A percentile compares a stretch with the other conserved stretches of the same genome.
Conservation (phyloP, 805 yeast species). For the Monosporozyma siamensis region DNA sequence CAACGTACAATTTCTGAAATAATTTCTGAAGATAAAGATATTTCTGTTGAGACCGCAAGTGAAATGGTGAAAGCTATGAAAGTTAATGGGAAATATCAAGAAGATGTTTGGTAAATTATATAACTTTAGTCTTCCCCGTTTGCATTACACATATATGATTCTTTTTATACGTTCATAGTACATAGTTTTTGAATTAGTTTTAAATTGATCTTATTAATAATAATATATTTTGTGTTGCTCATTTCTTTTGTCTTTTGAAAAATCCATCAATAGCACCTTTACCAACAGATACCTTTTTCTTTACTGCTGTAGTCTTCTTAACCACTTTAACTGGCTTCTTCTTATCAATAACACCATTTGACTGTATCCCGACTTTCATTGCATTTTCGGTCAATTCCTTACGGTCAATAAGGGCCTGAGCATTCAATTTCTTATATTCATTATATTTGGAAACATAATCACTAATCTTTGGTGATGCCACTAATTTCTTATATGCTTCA, state of each 20-base stretch:
- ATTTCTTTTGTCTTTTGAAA: slow-evolving; percentile 35
- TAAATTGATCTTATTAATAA: background rate
- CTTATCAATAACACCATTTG: slow-evolving; percentile 9
- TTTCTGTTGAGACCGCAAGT: slow-evolving; percentile 58
- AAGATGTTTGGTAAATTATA: slow-evolving; percentile 92
- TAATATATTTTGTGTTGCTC: slow-evolving; percentile 7
- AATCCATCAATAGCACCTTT: slow-evolving; percentile 65
- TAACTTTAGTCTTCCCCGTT: background rate
- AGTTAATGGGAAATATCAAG: slow-evolving; percentile 84
- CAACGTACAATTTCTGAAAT: slow-evolving; percentile 59
- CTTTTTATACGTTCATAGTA: background rate
- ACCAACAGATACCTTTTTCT: slow-evolving; percentile 42
- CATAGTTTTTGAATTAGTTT: background rate
- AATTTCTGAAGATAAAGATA: slow-evolving; percentile 50
- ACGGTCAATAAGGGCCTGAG: slow-evolving; percentile 17
- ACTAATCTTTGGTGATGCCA: slow-evolving; percentile 15
- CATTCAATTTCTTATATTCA: slow-evolving; percentile 14
- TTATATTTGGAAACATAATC: slow-evolving; percentile 29
- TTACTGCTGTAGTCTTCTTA: slow-evolving; percentile 24
- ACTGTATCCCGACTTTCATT: slow-evolving; percentile 21
- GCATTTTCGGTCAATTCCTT: slow-evolving; percentile 27
- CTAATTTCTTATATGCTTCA: slow-evolving; percentile 27
- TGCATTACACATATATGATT: background rate
- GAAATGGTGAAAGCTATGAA: slow-evolving; percentile 71
- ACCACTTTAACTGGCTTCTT: slow-evolving; percentile 13